These are phyloP conservation scores for Eucalyptus regnans DNA, from an alignment of 345 rosid genomes.

Conservation along the genomic window DNA sequence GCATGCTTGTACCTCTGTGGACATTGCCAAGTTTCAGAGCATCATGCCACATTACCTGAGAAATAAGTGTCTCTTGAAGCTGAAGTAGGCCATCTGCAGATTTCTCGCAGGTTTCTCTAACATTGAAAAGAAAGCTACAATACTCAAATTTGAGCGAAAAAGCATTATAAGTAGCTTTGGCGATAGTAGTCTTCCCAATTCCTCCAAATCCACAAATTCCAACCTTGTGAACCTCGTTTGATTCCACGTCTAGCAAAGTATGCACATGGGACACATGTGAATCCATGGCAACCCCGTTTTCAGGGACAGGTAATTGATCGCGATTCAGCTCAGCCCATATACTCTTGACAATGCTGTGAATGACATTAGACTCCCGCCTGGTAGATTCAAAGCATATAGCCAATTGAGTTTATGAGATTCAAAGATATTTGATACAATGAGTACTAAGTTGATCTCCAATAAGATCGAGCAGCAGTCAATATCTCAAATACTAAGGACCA, in stretches of 20 bases:
- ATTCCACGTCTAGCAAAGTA: not conserved
- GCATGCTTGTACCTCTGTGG: not conserved
- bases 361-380: not conserved
- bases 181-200: conserved; percentile 3
- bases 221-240: not conserved
- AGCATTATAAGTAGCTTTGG: conserved; percentile 6
- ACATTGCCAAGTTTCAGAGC: not conserved
- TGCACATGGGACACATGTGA: not conserved
- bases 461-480: too few relatives aligned
- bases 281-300: not conserved
- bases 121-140: conserved; percentile 12
- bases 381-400: too few relatives aligned
- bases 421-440: too few relatives aligned
- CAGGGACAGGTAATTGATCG: too few relatives aligned
- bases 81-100: not conserved
- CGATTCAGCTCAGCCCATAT: too few relatives aligned
- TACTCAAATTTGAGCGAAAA: conserved; percentile 8
- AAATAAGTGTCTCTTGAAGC: not conserved
- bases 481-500: too few relatives aligned
- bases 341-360: too few relatives aligned
- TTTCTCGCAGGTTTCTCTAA: conserved; percentile 8
- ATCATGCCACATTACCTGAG: not conserved
- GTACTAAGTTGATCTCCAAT: too few relatives aligned
- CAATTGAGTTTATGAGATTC: too few relatives aligned
- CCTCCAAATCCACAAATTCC: not conserved